phyloP scores from a whole-genome alignment of 352 stramenopile species.

The Pelagophyceae sp. region DNA sequence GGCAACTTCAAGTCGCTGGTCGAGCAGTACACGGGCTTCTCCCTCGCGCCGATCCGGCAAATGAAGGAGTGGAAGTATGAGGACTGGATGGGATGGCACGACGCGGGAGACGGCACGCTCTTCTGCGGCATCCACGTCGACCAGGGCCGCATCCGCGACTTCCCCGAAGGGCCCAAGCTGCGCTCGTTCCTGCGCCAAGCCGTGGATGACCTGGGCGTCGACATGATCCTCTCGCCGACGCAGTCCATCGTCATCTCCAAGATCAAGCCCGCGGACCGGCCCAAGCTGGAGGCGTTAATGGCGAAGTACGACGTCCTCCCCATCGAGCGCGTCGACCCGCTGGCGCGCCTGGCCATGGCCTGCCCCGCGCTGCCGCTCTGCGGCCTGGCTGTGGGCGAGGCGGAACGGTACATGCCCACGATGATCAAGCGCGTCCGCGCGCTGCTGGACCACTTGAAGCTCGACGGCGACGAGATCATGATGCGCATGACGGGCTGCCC shows the following conservation, averaged over 20 bases:
- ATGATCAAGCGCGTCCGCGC: constrained; percentile 83
- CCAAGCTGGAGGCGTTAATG: constrained; percentile 77
- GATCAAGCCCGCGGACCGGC: constrained; percentile 76
- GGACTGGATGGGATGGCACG: constrained; percentile 77
- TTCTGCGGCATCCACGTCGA: constrained; percentile 83
- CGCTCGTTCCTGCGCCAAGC: constrained; percentile 77
- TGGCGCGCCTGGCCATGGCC: constrained; percentile 70
- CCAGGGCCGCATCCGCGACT: constrained; percentile 86
- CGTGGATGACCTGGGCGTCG: constrained; percentile 78
- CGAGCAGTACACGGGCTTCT: constrained; percentile 76
- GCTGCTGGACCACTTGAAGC: constrained; percentile 72
- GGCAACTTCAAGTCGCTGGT: constrained; percentile 82
- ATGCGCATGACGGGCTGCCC: constrained; percentile 96
- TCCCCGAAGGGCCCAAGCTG: constrained; percentile 66
- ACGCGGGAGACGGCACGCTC: constrained; percentile 69
- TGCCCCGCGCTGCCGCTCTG: constrained; percentile 90
- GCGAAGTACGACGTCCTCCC: constrained; percentile 73
- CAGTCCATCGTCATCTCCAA: constrained; percentile 89
- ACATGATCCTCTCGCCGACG: constrained; percentile 85
- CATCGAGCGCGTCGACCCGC: constrained; percentile 63
- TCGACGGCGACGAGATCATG: constrained; percentile 87
- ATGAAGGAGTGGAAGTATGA: constrained; percentile 68
- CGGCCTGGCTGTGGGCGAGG: constrained; percentile 89
- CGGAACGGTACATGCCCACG: constrained; percentile 81
- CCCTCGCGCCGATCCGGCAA: constrained; percentile 52